Percentiles rank a stretch among this genome's conserved stretches.
Evolutionary conservation across 2,329 filamentous ascomycete species (phyloP).

Genomic region (Dothiorella sarmentorum): DNA sequence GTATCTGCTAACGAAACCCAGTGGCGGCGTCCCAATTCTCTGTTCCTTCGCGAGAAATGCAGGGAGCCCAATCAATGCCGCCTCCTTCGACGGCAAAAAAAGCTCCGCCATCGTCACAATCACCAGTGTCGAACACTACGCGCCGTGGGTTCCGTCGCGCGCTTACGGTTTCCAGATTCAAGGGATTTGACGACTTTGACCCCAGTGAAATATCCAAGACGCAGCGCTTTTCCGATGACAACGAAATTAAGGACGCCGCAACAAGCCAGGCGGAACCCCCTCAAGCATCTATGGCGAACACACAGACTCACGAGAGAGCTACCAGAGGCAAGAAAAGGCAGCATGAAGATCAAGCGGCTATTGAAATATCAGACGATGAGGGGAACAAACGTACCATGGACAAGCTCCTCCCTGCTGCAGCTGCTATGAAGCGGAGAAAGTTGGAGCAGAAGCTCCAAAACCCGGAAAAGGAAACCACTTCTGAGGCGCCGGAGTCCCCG

Average conservation of each 20-base stretch:
- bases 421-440: conserved; percentile 74
- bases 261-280: background rate
- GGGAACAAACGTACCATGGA: conserved; percentile 28
- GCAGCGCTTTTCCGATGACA: background rate
- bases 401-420: conserved; percentile 68
- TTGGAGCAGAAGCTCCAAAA: conserved; percentile 22
- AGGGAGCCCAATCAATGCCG: background rate
- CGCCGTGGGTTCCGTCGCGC: conserved; percentile 23
- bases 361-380: conserved; percentile 52
- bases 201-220: conserved; percentile 9
- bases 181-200: conserved; percentile 66
- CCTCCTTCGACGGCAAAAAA: background rate
- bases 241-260: background rate
- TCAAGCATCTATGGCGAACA: too few species aligned
- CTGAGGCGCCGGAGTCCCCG: conserved; percentile 35
- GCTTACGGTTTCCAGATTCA: conserved; percentile 57
- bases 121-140: background rate
- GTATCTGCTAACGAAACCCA: background rate
- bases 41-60: background rate
- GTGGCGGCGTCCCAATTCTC: background rate
- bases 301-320: background rate
- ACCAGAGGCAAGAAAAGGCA: conserved; percentile 6
- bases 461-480: background rate
- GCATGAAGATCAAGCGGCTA: background rate
- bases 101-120: background rate